Conservation (phyloP, 2,329 filamentous ascomycete genomes). For the Periglandula ipomoeae region DNA sequence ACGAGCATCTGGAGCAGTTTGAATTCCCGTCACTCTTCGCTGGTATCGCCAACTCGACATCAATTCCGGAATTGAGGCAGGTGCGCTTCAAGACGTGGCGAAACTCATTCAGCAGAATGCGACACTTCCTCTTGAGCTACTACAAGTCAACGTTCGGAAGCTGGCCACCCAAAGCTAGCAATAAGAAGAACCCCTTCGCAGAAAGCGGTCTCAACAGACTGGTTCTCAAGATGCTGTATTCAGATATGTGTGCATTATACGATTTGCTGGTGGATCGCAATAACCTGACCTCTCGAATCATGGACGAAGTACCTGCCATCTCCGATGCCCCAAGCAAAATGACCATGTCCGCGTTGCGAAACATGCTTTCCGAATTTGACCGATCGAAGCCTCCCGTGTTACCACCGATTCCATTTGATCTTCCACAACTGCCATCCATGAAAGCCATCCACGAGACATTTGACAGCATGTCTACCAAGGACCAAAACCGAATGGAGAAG, state of each 20-base stretch:
- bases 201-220: conserved; percentile 80
- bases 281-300: conserved; percentile 67
- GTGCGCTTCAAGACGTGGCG: conserved; percentile 83
- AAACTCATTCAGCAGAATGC: conserved; percentile 62
- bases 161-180: conserved; percentile 87
- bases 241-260: conserved; percentile 78
- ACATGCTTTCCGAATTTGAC: conserved; percentile 80
- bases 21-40: conserved; percentile 87
- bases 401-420: conserved; percentile 84
- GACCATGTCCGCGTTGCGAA: conserved; percentile 61
- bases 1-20: conserved; percentile 71
- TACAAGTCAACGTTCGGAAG: conserved; percentile 51
- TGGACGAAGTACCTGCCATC: conserved; percentile 53
- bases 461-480: conserved; percentile 57
- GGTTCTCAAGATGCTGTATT: conserved; percentile 73
- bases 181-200: conserved; percentile 83
- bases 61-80: conserved; percentile 62
- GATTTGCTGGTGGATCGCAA: conserved; percentile 78
- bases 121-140: conserved; percentile 62
- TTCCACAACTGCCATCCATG: conserved; percentile 67
- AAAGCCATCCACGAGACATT: conserved; percentile 56
- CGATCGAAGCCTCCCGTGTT: conserved; percentile 80
- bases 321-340: conserved; percentile 50
- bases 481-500: conserved; percentile 62
- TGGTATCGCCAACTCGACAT: conserved; percentile 78